Evolutionary conservation across 495 filamentous ascomycete species (phyloP).

Genomic region (Tuber umbilicatum): DNA sequence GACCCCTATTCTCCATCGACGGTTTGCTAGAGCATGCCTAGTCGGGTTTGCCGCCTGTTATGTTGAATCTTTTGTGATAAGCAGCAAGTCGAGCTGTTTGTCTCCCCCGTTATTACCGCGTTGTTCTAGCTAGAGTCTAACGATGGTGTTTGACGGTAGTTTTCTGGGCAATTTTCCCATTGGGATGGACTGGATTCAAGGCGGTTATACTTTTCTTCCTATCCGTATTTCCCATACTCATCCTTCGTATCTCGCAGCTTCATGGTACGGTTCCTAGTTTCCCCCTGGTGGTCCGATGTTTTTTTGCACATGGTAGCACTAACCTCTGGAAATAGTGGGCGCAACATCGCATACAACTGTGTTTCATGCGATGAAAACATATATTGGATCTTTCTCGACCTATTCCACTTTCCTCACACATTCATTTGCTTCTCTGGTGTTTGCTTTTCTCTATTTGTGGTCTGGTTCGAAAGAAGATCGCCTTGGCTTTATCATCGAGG

Average conservation of each 20-base stretch:
- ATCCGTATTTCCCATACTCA: conserved; percentile 58
- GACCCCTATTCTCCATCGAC: conserved; percentile 77
- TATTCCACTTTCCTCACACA: conserved; percentile 66
- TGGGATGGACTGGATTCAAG: conserved; percentile 67
- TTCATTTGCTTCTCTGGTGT: conserved; percentile 69
- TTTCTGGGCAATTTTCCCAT: conserved; percentile 78
- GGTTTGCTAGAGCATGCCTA: conserved; percentile 69
- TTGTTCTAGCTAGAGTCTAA: not conserved
- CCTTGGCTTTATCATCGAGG: conserved; percentile 64
- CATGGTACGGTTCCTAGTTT: conserved; percentile 50
- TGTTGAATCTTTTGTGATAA: conserved; percentile 61
- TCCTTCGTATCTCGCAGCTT: conserved; percentile 78
- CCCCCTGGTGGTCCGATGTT: not conserved
- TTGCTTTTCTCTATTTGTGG: conserved; percentile 76
- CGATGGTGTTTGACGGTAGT: conserved; percentile 48
- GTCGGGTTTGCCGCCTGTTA: conserved; percentile 66
- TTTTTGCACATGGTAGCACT: not conserved
- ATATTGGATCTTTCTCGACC: conserved; percentile 53
- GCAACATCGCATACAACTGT: conserved; percentile 62
- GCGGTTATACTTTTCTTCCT: conserved; percentile 67
- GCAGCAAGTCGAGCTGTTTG: conserved; percentile 43
- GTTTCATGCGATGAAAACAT: conserved; percentile 55
- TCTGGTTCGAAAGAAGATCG: conserved; percentile 58
- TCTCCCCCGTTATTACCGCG: conserved; percentile 13
- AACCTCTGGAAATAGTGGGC: conserved; percentile 46